Evolutionary conservation across 2,329 filamentous ascomycete genomes (phyloP).

Genomic region (Aspergillus thermomutatus): DNA sequence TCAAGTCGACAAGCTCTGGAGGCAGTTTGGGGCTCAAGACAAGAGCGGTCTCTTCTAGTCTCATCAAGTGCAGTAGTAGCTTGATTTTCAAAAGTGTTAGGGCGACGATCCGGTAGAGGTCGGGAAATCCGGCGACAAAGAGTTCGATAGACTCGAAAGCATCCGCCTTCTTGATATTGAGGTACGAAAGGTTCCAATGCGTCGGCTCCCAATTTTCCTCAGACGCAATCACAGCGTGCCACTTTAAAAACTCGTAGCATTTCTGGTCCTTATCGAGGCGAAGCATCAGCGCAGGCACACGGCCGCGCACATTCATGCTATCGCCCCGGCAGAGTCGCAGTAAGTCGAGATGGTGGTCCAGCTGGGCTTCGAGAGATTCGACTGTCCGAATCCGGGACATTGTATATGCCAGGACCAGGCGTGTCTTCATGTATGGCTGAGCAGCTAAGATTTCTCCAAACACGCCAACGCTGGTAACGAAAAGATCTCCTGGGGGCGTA

Average conservation of each 20-base stretch:
- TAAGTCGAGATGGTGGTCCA: conserved; percentile 45
- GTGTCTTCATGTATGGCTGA: conserved; percentile 45
- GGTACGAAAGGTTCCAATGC: conserved; percentile 31
- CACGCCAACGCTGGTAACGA: conserved; percentile 37
- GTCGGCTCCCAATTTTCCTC: conserved; percentile 35
- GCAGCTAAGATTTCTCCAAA: conserved; percentile 46
- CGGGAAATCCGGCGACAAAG: conserved; percentile 7
- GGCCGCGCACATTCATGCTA: conserved; percentile 42
- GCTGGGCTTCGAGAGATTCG: conserved; percentile 34
- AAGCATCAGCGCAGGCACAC: conserved; percentile 44
- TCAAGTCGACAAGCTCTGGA: conserved; percentile 26
- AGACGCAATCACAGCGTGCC: conserved; percentile 35
- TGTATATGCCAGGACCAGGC: conserved; percentile 29
- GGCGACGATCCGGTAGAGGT: conserved; percentile 18
- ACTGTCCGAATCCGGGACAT: conserved; percentile 32
- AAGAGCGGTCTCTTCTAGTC: conserved; percentile 19
- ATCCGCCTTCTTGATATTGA: conserved; percentile 40
- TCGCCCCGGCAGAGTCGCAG: conserved; percentile 46
- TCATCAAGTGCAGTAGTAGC: conserved; percentile 31
- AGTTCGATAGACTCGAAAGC: conserved; percentile 36
- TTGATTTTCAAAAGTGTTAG: conserved; percentile 38
- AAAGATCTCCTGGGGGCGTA: conserved; percentile 29
- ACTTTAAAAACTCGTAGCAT: conserved; percentile 51
- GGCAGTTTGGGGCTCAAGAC: conserved; percentile 15
- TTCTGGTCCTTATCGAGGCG: conserved; percentile 51